Evolutionary conservation across 2,329 filamentous ascomycete species (phyloP), one percentile per base, ranked within the genome.

Genomic region (Leptoxyphium fumago): DNA sequence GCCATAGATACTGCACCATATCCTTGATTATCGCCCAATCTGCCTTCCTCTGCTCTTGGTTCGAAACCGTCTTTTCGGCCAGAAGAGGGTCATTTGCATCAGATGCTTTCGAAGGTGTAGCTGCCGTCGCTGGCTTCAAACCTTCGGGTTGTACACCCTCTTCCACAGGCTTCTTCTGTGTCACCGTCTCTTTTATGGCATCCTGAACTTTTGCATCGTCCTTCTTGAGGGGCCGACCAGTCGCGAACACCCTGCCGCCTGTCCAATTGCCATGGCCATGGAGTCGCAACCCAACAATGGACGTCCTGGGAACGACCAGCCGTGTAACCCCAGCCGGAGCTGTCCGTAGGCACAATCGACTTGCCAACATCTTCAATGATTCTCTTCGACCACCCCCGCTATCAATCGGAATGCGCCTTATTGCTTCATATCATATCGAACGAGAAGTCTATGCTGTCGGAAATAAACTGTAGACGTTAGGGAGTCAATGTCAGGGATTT

Each of bases 1-100:
- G 91, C 91, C 91, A 98, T 17, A 98, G 70, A 63, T 98, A 98
- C 49, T 80, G 80, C 47, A 82, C 80, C 89, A 98, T 96, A 63
- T 98, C 89, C 66, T 84, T 93, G 72, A 98, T 91, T 53, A 98
- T 98, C 40, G 88, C 88, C 89, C 89, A 95, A 60, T 98, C 91
- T 8, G 88, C 89, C 66, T 88, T 93, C 55, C 91, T 78, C 72
- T 98, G 93, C 65, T 95, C 85, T 55, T 88, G 79, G 15, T 78
- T 80, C 42, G 77, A 78, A 58, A 76, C 60, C 1, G 77, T 80
- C 48, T 82, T 73, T 57, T 82, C 71, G 10, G 73, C 66, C 15
- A 83, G 74, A 38, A 88, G 64, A 28, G 76, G 71, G 53, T 80
- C 78, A 46, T 58, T 54, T 51, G 64, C 65, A 17, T 55, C 54